Evolutionary conservation across 106 monocot species (phyloP).

Genomic region (Phalaenopsis aphrodite): DNA sequence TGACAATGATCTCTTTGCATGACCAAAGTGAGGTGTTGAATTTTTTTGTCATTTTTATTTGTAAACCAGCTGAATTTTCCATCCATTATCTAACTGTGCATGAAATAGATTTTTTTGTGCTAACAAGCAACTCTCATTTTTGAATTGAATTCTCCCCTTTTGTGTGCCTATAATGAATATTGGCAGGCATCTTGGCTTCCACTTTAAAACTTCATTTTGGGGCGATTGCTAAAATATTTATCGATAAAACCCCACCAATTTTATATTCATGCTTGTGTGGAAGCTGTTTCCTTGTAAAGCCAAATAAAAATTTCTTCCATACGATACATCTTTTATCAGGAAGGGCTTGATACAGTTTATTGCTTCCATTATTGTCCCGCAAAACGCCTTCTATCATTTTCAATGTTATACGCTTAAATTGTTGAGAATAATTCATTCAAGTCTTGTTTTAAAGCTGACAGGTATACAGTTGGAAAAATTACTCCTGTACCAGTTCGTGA

Average conservation of each 20-base stretch:
- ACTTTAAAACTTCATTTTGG: neutral
- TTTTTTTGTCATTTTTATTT: neutral
- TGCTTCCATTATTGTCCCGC: neutral
- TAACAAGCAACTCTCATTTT: neutral
- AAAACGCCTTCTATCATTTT: neutral
- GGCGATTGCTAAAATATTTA: neutral
- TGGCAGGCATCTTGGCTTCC: neutral
- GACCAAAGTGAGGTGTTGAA: neutral
- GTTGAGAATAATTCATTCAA: constrained; percentile 11
- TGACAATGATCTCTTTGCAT: neutral
- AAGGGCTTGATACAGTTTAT: neutral
- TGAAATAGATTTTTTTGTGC: neutral
- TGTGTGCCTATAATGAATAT: neutral
- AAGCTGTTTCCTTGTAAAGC: neutral
- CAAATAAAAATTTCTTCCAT: neutral
- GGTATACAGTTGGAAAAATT: constrained; percentile 94
- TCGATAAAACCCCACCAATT: neutral
- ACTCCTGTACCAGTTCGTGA: constrained; percentile 91
- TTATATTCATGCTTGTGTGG: neutral
- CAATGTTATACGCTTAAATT: neutral
- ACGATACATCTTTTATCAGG: neutral
- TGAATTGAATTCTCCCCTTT: neutral
- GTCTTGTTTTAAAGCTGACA: constrained; percentile 29
- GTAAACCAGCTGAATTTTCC: neutral
- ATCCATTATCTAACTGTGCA: neutral